Evolutionary conservation across 2,329 filamentous ascomycete species (phyloP), one percentile per base, ranked within the genome.

Genomic region (Chaetomium olivaceum): DNA sequence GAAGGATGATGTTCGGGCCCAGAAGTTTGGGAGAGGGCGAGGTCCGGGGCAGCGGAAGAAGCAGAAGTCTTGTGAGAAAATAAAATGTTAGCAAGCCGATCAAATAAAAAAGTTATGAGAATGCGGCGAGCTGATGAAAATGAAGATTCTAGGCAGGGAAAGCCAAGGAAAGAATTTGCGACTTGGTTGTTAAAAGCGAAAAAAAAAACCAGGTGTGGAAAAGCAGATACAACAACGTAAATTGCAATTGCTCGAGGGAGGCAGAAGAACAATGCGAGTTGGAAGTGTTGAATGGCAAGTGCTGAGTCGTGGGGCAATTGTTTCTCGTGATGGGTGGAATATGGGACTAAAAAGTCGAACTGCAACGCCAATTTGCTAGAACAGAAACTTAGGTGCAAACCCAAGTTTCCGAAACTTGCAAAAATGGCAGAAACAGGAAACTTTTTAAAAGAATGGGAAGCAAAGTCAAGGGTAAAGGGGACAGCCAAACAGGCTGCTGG

Each of bases 21-120:
- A 56, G 88, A 85, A 66, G 85, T 88, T 67, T 88, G 87, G 58
- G 88, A 87, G 67, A 89, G 84, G 64, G 91, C 90, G 76, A 96
- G 84, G 78, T 96, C 92, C 74, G 93, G 84, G 61, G 92, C 89
- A 75, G 91, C 88, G 71, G 91, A 93, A 61, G 91, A 93, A 63
- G 91, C 87, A 76, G 91, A 93, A 67, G 94, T 82, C 88, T 95
- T 43, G 16, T 43, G 39, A 21, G 51, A 58, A 58, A 43, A 39
- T 68, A 68, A 68, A 67, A 67, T 43, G 64, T 70, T 61, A 69
- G 63, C 58, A 51, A 14, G 43, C 51, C 29, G 33, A 52, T 51
- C 25, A 4, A 11, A 57, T 29, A 59, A 14, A 33, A 52, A 48
- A 55, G 19, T 11, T 48, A 39, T 43, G 31, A 25, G 46, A 29